phyloP scores from a whole-genome alignment of 768 basidiomycete genomes.

The Podaxis sp. region DNA sequence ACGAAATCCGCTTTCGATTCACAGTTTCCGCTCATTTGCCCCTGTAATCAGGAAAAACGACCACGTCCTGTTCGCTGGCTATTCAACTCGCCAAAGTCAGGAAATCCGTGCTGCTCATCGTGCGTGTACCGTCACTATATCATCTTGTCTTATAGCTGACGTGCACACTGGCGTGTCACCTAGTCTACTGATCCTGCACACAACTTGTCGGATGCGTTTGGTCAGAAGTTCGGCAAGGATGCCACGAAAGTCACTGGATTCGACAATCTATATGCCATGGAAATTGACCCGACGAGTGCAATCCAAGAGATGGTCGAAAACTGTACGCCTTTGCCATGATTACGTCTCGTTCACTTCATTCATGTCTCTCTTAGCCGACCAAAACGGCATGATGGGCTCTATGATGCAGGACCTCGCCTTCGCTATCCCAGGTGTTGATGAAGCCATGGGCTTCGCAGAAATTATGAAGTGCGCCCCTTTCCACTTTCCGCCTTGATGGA shows the following conservation, averaged over 20 bases:
- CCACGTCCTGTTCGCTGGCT: slow-evolving; percentile 96
- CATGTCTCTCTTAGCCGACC: slow-evolving; percentile 56
- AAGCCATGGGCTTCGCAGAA: slow-evolving; percentile 99
- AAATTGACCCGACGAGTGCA: slow-evolving; percentile 97
- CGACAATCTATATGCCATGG: slow-evolving; percentile 96
- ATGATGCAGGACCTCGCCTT: slow-evolving; percentile 99
- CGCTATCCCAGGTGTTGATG: slow-evolving; percentile 98
- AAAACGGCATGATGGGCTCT: slow-evolving; percentile 93
- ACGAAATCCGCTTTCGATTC: slow-evolving; percentile 15
- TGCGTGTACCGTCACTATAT: slow-evolving; percentile 37
- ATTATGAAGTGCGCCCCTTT: slow-evolving; percentile 88
- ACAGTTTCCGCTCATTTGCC: slow-evolving; percentile 1
- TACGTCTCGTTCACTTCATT: not conserved
- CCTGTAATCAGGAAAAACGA: slow-evolving; percentile 80
- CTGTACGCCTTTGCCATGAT: slow-evolving; percentile 48
- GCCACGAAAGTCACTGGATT: slow-evolving; percentile 98
- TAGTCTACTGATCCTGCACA: slow-evolving; percentile 99
- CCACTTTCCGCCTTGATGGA: not conserved
- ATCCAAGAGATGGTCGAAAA: slow-evolving; percentile 99
- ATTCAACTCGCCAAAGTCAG: slow-evolving; percentile 89
- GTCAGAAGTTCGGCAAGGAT: slow-evolving; percentile 99
- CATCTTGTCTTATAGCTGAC: not conserved
- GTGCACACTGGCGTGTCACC: not conserved
- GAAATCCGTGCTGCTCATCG: slow-evolving; percentile 96
- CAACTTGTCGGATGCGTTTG: slow-evolving; percentile 97